A percentile compares a stretch with the other conserved stretches of the same genome.
These are phyloP conservation scores for Chaetomium sp. DNA, from an alignment of 2,329 filamentous ascomycete species.

Conservation along the genomic window DNA sequence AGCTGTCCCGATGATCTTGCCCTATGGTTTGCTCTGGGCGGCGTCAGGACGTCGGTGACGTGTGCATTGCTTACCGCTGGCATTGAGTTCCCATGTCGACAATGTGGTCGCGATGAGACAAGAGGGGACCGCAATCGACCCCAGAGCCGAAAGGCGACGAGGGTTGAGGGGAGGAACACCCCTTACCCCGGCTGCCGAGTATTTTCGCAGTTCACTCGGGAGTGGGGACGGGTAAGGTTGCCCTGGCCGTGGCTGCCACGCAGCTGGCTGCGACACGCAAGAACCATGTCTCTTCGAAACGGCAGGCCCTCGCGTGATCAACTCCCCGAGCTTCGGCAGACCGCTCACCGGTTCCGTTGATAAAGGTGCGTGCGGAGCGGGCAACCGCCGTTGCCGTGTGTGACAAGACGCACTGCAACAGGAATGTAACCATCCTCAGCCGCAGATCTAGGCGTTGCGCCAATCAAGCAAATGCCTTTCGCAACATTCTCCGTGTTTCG, in stretches of 20 bases:
- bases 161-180: neutral
- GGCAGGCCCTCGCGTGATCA: slow-evolving; percentile 20
- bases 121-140: neutral
- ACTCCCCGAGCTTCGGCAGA: slow-evolving; percentile 1
- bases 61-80: neutral
- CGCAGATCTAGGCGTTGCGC: neutral
- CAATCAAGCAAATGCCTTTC: neutral
- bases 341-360: neutral
- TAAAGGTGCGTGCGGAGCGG: neutral
- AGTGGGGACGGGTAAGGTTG: neutral
- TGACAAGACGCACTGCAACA: neutral
- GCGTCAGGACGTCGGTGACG: neutral
- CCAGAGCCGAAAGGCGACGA: neutral
- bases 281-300: neutral
- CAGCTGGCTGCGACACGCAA: neutral
- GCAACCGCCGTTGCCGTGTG: neutral
- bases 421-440: neutral
- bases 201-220: neutral
- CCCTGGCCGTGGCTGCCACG: neutral
- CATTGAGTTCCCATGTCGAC: too few relatives aligned
- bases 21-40: neutral
- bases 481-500: neutral
- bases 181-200: neutral
- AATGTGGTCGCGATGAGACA: neutral
- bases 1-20: neutral